Percentiles rank a stretch among this genome's conserved stretches.
These are phyloP conservation scores for Botryosphaeria agaves DNA, from an alignment of 2,329 filamentous ascomycete species.

Conservation along the genomic window DNA sequence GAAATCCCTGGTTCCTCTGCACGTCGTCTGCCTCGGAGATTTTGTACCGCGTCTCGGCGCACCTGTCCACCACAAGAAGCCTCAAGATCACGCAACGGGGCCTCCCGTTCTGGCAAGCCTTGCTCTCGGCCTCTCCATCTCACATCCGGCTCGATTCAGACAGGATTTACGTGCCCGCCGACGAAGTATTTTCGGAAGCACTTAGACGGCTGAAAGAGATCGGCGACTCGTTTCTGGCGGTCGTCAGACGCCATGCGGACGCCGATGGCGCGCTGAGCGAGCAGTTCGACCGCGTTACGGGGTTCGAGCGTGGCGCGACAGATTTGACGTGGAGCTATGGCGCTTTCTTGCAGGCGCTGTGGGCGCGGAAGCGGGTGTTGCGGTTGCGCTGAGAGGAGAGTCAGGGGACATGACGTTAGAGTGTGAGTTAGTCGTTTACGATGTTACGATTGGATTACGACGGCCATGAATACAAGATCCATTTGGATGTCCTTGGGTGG, in stretches of 20 bases:
- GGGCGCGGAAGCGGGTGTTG: constrained; percentile 19
- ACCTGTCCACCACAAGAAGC: constrained; percentile 10
- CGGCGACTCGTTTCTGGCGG: constrained; percentile 23
- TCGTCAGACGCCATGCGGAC: constrained; percentile 21
- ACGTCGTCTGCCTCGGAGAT: constrained; percentile 22
- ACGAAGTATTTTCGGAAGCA: constrained; percentile 11
- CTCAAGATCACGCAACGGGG: constrained; percentile 15
- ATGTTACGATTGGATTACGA: no score
- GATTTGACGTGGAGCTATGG: constrained; percentile 30
- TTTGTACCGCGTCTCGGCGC: constrained; percentile 18
- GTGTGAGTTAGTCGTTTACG: no score
- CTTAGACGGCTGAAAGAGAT: constrained; percentile 14
- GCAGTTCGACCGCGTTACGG: constrained; percentile 23
- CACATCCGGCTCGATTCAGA: constrained; percentile 6
- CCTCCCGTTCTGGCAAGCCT: constrained; percentile 18
- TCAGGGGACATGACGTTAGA: no score
- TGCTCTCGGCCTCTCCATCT: constrained; percentile 9
- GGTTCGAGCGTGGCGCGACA: constrained; percentile 20
- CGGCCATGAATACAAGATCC: no score
- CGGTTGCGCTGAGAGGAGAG: no score
- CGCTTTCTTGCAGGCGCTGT: constrained; percentile 21
- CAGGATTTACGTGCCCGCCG: neutral
- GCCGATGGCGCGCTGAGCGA: constrained; percentile 22
- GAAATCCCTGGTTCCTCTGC: constrained; percentile 27
- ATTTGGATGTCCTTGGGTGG: no score